Percentiles rank a stretch among this genome's conserved stretches.
These are phyloP conservation scores for Pseudophaeomoniella oleicola DNA, from an alignment of 2,329 filamentous ascomycete species.

Conservation along the genomic window DNA sequence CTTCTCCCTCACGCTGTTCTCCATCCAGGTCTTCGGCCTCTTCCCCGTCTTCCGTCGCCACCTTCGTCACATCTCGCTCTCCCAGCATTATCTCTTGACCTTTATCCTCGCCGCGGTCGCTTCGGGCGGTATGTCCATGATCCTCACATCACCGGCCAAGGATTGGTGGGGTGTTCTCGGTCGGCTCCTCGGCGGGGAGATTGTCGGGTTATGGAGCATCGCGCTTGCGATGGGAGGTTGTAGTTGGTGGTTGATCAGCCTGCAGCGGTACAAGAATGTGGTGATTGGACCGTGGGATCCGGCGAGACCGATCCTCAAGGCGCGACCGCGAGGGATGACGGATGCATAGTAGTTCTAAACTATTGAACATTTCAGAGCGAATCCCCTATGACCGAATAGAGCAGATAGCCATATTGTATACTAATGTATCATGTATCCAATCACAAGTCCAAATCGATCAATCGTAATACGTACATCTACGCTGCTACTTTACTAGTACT, in stretches of 20 bases:
- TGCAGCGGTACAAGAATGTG: constrained; percentile 99
- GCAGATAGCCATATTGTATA: no score
- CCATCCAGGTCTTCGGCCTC: constrained; percentile 90
- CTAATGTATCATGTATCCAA: no score
- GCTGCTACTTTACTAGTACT: no score
- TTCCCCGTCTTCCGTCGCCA: constrained; percentile 96
- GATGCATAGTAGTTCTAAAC: no score
- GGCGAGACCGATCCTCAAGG: constrained; percentile 50
- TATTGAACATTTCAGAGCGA: no score
- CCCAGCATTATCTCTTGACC: constrained; percentile 65
- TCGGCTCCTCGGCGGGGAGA: constrained; percentile 53
- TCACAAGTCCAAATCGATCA: no score
- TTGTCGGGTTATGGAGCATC: constrained; percentile 61
- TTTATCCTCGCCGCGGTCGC: constrained; percentile 63
- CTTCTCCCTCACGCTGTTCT: constrained; percentile 88
- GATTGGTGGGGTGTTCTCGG: constrained; percentile 32
- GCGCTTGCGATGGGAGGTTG: constrained; percentile 78
- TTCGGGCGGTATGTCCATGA: constrained; percentile 59
- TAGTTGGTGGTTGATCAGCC: constrained; percentile 92
- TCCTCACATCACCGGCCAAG: constrained; percentile 31
- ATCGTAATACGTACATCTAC: no score
- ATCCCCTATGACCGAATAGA: no score
- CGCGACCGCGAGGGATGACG: constrained; percentile 1
- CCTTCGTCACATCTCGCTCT: constrained; percentile 66
- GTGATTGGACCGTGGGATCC: constrained; percentile 97